These are phyloP conservation scores for Annulohypoxylon nitens DNA, from an alignment of 495 filamentous ascomycete genomes.

Conservation along the genomic window DNA sequence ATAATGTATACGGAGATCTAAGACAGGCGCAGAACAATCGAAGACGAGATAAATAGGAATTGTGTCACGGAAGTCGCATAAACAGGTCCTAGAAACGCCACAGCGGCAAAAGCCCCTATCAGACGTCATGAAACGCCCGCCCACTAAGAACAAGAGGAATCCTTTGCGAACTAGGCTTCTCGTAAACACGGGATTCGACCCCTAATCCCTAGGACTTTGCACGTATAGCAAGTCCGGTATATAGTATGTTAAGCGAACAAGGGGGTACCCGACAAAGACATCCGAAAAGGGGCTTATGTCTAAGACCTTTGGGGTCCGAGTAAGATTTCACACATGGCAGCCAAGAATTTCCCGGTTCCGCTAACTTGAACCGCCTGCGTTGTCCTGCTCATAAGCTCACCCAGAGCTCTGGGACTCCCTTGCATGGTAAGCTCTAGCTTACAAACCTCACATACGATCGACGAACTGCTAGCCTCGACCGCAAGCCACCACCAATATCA, in stretches of 20 bases:
- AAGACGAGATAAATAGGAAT: neutral
- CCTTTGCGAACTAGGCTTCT: neutral
- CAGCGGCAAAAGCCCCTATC: constrained; percentile 7
- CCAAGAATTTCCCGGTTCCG: constrained; percentile 16
- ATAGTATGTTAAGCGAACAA: neutral
- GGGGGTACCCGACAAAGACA: constrained; percentile 12
- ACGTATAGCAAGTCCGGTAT: constrained; percentile 14
- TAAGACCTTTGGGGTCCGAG: constrained; percentile 3
- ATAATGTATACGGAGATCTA: neutral
- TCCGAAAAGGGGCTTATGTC: constrained; percentile 19
- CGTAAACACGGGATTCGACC: neutral
- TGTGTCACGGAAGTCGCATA: neutral
- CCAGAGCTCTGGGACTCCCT: constrained; percentile 17
- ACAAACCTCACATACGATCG: neutral
- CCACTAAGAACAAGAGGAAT: neutral
- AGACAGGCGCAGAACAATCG: neutral
- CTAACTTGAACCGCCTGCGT: neutral
- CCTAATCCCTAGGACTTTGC: neutral
- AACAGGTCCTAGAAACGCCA: neutral
- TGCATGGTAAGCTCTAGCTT: constrained; percentile 2
- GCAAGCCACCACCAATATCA: constrained; percentile 9
- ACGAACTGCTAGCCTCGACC: neutral
- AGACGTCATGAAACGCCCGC: neutral
- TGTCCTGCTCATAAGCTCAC: neutral
- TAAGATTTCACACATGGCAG: constrained; percentile 31